These are phyloP conservation scores for Neurospora sp. DNA, from an alignment of 495 filamentous ascomycete genomes.

Conservation along the genomic window DNA sequence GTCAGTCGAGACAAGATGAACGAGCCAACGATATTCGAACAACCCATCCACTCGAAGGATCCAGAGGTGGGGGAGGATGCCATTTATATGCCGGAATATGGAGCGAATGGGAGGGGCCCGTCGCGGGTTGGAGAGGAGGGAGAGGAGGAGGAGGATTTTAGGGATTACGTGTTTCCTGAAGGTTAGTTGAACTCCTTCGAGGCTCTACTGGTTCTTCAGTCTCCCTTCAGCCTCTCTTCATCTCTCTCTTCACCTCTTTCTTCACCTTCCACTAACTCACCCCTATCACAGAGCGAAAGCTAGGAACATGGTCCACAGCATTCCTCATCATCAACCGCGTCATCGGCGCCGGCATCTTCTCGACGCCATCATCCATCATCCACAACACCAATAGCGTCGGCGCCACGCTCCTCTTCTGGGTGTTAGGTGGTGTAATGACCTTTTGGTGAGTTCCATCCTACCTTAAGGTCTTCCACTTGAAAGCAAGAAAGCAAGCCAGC, in stretches of 20 bases:
- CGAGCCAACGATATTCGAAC: constrained; percentile 27
- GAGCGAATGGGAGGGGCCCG: neutral
- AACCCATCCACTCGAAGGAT: constrained; percentile 21
- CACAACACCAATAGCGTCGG: constrained; percentile 20
- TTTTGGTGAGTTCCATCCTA: constrained; percentile 13
- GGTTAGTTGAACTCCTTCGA: constrained; percentile 8
- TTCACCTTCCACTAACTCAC: neutral
- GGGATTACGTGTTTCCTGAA: constrained; percentile 29
- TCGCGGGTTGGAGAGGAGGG: neutral
- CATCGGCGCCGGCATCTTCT: constrained; percentile 22
- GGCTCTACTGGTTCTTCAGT: neutral
- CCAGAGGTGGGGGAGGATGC: constrained; percentile 6
- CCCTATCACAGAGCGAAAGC: constrained; percentile 14
- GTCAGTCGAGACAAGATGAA: constrained; percentile 11
- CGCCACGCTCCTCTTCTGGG: constrained; percentile 23
- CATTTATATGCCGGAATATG: neutral
- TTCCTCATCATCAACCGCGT: constrained; percentile 28
- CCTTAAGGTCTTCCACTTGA: neutral
- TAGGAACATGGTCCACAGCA: constrained; percentile 24
- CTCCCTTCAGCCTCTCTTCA: neutral
- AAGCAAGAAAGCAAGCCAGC: neutral
- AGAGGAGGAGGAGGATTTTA: constrained; percentile 15
- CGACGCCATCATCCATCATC: constrained; percentile 18
- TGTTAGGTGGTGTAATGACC: constrained; percentile 23
- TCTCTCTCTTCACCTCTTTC: neutral